A percentile compares a stretch with the other conserved stretches of the same genome.
Conservation (phyloP, 2,329 filamentous ascomycete species). For the Hymenoscyphus scutula region DNA sequence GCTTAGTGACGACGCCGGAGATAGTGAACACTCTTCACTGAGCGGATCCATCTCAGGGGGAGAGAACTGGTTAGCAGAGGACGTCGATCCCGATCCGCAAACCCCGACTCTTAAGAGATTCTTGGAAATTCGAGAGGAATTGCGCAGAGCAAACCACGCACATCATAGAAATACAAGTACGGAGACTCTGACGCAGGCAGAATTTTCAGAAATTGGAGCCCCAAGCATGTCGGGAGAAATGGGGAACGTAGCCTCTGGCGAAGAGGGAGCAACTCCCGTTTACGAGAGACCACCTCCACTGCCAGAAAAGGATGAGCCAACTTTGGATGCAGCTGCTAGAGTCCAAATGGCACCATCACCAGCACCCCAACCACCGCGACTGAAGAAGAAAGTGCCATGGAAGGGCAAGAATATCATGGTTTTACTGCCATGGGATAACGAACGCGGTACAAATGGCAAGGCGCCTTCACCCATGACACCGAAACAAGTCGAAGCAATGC, state of each 20-base stretch:
- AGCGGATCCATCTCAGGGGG: conserved; percentile 59
- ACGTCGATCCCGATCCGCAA: conserved; percentile 34
- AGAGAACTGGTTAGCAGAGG: conserved; percentile 48
- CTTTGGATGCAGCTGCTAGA: conserved; percentile 12
- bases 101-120: conserved; percentile 36
- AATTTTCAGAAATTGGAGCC: conserved; percentile 26
- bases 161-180: conserved; percentile 37
- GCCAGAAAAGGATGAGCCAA: conserved; percentile 28
- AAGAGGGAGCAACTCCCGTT: conserved; percentile 27
- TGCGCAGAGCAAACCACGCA: conserved; percentile 25
- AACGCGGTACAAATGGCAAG: conserved; percentile 57
- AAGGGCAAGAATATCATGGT: conserved; percentile 73
- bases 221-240: conserved; percentile 28
- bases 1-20: conserved; percentile 75
- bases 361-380: conserved; percentile 49
- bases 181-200: conserved; percentile 35
- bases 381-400: conserved; percentile 73
- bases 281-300: conserved; percentile 43
- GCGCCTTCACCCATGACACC: conserved; percentile 53
- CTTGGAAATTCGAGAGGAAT: conserved; percentile 25
- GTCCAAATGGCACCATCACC: conserved; percentile 24
- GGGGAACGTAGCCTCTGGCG: conserved; percentile 22
- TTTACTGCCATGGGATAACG: conserved; percentile 64
- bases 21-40: conserved; percentile 73
- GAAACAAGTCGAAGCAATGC: conserved; percentile 58